Percentiles rank a stretch among this genome's conserved stretches.
Conservation (phyloP, 2,329 filamentous ascomycete genomes). For the Colletotrichum brevisporum region DNA sequence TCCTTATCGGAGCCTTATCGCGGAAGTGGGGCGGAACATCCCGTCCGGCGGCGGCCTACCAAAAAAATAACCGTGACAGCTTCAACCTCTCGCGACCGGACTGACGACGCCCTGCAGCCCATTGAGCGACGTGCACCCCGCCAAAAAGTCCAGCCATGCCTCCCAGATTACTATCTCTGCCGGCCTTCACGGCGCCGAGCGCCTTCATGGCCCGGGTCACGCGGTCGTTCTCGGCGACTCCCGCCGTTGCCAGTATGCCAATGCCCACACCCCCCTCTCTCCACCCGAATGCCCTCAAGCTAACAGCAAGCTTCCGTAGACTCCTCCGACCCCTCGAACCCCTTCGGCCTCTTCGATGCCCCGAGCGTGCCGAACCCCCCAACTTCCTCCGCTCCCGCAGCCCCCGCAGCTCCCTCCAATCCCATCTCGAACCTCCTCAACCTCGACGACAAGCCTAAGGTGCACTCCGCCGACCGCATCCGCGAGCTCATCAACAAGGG, state of each 20-base stretch:
- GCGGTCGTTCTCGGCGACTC: conserved; percentile 39
- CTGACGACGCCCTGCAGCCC: conserved; percentile 24
- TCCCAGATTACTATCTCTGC: conserved; percentile 52
- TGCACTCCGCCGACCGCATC: conserved; percentile 31
- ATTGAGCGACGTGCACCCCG: background rate
- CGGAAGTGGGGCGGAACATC: conserved; percentile 38
- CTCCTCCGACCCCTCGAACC: too few relatives aligned
- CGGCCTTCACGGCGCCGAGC: conserved; percentile 33
- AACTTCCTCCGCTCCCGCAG: background rate
- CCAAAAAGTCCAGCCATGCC: conserved; percentile 52
- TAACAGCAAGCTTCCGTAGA: too few relatives aligned
- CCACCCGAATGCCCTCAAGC: too few relatives aligned
- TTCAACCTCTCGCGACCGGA: conserved; percentile 40
- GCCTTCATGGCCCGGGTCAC: conserved; percentile 35
- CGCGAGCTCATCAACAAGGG: conserved; percentile 41
- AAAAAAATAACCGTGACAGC: conserved; percentile 41
- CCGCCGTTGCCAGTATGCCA: conserved; percentile 23
- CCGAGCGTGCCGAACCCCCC: background rate
- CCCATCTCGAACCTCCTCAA: conserved; percentile 35
- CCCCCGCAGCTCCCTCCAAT: conserved; percentile 3
- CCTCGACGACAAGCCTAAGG: conserved; percentile 33
- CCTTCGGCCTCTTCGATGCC: too few relatives aligned
- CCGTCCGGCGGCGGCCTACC: conserved; percentile 33
- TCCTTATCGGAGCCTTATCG: conserved; percentile 38
- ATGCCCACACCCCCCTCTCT: too few relatives aligned